phyloP scores from a whole-genome alignment of 108 stramenopile species.

The Skeletonema costatum region DNA sequence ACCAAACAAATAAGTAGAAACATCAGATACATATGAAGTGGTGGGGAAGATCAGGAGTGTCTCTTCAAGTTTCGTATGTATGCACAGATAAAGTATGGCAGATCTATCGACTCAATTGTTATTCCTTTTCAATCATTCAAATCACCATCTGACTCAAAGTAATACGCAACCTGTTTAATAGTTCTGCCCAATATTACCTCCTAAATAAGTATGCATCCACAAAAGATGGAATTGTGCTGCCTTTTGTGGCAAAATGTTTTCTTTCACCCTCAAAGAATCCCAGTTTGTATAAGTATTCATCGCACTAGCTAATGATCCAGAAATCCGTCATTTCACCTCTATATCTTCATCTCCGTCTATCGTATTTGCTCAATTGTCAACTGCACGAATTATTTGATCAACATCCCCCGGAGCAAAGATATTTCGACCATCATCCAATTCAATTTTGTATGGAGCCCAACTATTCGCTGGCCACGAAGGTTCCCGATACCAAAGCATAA shows the following conservation, averaged over 20 bases:
- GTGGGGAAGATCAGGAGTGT: no score
- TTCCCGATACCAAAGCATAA: constrained; percentile 87
- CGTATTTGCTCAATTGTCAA: neutral
- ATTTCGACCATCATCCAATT: constrained; percentile 85
- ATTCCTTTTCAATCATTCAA: no score
- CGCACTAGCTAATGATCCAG: neutral
- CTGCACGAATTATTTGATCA: constrained; percentile 70
- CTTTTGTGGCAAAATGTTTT: neutral
- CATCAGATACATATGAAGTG: no score
- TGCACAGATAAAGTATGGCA: no score
- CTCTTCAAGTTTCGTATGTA: no score
- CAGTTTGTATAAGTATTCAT: neutral
- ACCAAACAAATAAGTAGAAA: no score
- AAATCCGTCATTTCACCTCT: neutral
- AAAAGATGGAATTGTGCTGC: neutral
- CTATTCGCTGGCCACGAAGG: constrained; percentile 79
- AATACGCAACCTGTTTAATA: neutral
- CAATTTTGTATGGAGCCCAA: constrained; percentile 93
- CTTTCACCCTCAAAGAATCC: neutral
- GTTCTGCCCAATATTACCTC: neutral
- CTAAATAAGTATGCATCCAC: constrained; percentile 1
- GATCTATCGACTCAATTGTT: no score
- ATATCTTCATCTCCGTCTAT: neutral
- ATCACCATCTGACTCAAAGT: no score
- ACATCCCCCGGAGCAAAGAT: constrained; percentile 93